Conservation (phyloP, 768 basidiomycete species). For the Tylopilus rubrobrunneus region DNA sequence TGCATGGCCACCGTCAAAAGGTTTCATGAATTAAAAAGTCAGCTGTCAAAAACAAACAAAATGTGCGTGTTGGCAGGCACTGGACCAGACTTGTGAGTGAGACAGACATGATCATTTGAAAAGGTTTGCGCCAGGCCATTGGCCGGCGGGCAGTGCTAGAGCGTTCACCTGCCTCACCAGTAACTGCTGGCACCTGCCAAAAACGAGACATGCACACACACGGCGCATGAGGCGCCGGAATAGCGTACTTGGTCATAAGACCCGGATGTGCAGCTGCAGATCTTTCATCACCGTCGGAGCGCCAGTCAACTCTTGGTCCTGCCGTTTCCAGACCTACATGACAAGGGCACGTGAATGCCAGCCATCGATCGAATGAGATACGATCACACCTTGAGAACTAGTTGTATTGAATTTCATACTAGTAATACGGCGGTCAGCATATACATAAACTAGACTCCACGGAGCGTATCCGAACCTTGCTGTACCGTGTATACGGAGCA, state of each 20-base stretch:
- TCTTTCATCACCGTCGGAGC: constrained; percentile 33
- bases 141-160: constrained; percentile 2
- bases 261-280: constrained; percentile 24
- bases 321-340: constrained; percentile 33
- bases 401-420: constrained; percentile 37
- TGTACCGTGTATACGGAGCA: neutral
- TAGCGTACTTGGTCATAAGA: constrained; percentile 18
- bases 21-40: constrained; percentile 10
- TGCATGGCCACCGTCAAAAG: constrained; percentile 8
- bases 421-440: constrained; percentile 17
- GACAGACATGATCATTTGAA: constrained; percentile 13
- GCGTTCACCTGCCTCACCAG: constrained; percentile 25
- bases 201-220: constrained; percentile 20
- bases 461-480: constrained; percentile 23
- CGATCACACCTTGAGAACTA: constrained; percentile 30
- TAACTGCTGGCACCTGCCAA: constrained; percentile 21
- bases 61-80: constrained; percentile 17
- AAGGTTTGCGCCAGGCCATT: constrained; percentile 12
- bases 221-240: constrained; percentile 18
- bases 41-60: constrained; percentile 7
- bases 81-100: constrained; percentile 5
- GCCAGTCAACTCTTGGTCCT: constrained; percentile 32
- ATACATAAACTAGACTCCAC: constrained; percentile 11
- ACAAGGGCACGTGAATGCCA: constrained; percentile 19
- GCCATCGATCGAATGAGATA: constrained; percentile 17